Evolutionary conservation across 2,329 filamentous ascomycete species (phyloP), one percentile per base, ranked within the genome.

Genomic region (Aspergillaceae sp.): DNA sequence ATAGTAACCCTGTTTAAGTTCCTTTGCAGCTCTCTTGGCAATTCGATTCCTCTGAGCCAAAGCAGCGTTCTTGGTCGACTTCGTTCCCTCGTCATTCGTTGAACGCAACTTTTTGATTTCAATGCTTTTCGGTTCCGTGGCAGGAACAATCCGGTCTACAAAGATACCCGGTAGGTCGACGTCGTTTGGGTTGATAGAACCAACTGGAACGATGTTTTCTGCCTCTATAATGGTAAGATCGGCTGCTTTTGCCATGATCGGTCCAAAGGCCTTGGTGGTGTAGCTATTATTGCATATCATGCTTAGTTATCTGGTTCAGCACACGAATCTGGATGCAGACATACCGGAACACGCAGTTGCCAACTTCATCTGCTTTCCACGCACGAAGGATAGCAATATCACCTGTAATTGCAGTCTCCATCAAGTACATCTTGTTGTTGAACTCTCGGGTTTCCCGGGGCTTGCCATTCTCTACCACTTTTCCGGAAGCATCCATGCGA

Each of bases 131-230:
- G 79, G 71, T 1, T 76, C 77, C 0, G 83, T 88, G 0, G 84
- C 80, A 11, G 83, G 84, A 1, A 94, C 83, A 45, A 94, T 85
- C 41, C 87, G 78, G 62, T 91, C 84, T 58, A 94, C 83, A 62
- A 82, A 92, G 55, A 94, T 89, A 7, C 87, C 87, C 0, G 86
- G 86, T 3, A 94, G 74, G 58, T 92, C 82, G 4, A 94, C 81
- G 38, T 82, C 78, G 49, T 86, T 82, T 2, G 87, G 82, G 44
- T 83, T 76, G 35, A 94, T 83, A 2, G 79, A 78, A 27, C 87
- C 87, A 1, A 81, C 66, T 2, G 84, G 80, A 44, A 94, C 87
- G 48, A 94, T 88, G 51, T 91, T 77, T 59, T 94, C 87, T 1
- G 87, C 87, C 63, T 94, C 87, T 34, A 92, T 86, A 36, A 94